Base-by-base conservation (phyloP, 176 grass and related monocot genomes). In the Phoenix dactylifera region DNA sequence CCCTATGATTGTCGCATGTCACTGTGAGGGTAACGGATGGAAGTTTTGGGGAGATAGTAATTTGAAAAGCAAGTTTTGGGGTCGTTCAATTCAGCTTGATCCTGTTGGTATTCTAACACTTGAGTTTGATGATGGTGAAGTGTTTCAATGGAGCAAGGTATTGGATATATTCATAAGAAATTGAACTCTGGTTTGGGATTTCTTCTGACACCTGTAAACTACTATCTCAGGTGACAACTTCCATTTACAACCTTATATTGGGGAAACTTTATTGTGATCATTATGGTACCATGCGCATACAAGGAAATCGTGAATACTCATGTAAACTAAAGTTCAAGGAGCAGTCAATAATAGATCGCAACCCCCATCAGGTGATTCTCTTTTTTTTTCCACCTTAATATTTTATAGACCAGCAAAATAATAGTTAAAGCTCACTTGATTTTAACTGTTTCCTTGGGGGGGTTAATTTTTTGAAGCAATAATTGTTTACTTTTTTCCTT, bases 91-190 rank as follows among this genome's bases (percentile, higher is more conserved):
- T 83, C 94, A 98, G 79, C 84, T 98, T 58, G 94, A 98, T 78
- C 94, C 94, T 67, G 73, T 98, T 74, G 94, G 94, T 65, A 44
- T 78, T 48, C 70, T 98, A 54, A 98, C 88, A 39, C 69, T 98
- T 54, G 94, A 98, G 74, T 98, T 98, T 80, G 94, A 89, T 74
- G 94, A 98, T 61, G 94, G 94, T 25, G 94, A 98, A 89, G 74
- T 93, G 80, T 93, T 93, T 76, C 94, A 93, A 22, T 98, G 94
- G 94, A 98, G 88, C 81, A 98, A 98, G 94, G 94, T 98, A 88
- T 39, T 73, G 22, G 51, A 32, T 50, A 28, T 18, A 52, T 39
- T 19, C 51, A 62, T 63, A 10, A 24, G 6, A 24, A 54, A 24
- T 18, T 55, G 16, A 52, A 19, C 7, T 44, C 7, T 39, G 22